Conservation (phyloP, 768 basidiomycete species). For the Lactifluus volemus region DNA sequence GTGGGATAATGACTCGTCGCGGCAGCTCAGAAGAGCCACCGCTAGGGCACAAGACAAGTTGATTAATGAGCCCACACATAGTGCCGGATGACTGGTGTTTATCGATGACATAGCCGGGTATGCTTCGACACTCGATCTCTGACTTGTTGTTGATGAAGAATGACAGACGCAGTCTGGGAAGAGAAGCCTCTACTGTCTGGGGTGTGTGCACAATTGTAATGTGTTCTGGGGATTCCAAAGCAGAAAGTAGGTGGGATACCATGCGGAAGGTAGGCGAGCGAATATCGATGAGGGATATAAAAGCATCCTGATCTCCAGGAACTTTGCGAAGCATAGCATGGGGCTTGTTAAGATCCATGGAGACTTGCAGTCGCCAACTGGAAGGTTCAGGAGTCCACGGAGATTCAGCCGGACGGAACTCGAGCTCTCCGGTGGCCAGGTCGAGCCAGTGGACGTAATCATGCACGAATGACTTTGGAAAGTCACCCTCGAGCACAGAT, state of each 20-base stretch:
- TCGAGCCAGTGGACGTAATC: not conserved
- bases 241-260: too few relatives aligned
- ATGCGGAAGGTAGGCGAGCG: too few relatives aligned
- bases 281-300: too few relatives aligned
- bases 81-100: conserved; percentile 33
- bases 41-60: conserved; percentile 16
- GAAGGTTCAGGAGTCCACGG: conserved; percentile 24
- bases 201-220: too few relatives aligned
- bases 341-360: not conserved
- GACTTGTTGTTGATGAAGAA: conserved; percentile 30
- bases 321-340: not conserved
- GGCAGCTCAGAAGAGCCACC: not conserved
- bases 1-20: conserved; percentile 3
- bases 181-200: not conserved
- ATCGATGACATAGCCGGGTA: conserved; percentile 36
- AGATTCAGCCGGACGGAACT: conserved; percentile 27
- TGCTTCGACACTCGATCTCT: conserved; percentile 32
- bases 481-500: conserved; percentile 23
- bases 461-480: conserved; percentile 22
- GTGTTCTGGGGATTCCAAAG: too few relatives aligned
- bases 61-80: conserved; percentile 35
- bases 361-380: conserved; percentile 24
- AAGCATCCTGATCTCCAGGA: too few relatives aligned
- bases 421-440: conserved; percentile 4
- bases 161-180: conserved; percentile 35